Base-by-base conservation (phyloP, 805 yeast genomes). In the Candida qinlingensis region DNA sequence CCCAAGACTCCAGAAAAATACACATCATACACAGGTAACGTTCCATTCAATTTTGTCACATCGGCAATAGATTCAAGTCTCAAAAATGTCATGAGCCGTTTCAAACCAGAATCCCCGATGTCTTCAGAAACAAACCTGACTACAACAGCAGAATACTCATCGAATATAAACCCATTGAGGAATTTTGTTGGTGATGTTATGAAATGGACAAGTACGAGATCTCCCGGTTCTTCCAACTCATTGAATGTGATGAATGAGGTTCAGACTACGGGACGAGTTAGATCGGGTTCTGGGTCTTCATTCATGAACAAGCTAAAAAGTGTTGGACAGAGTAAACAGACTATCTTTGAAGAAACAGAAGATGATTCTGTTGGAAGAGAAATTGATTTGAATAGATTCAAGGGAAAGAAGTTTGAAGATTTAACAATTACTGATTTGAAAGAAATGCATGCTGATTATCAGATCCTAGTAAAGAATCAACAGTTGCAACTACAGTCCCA, bases 131-230 rank as follows among this genome's bases (percentile, higher is more conserved):
- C 42, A 8, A 34, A 7, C 10, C 26, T 11, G 12, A 7, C 11
- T 12, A 8, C 45, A 27, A n/a, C 36, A n/a, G 19, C 29, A 9
- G 13, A 7, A 10, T 27, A 27, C 29, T 8, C 33, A 6, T 39
- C 41, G 7, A 39, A 28, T 38, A 52, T 47, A 39, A 56, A 57
- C 30, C 62, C 63, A 1, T 40, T 59, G 41, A 55, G 53, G 31
- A 54, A 51, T 10, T 37, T 57, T 6, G 53, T 57, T 30, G 57
- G 51, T 33, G 62, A 57, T 39, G 55, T 55, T 5, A 52, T 48
- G 54, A 56, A 48, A 51, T 59, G 62, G 62, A 50, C 55, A 11
- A 33, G 30, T 12, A 28, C 44, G 33, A 25, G 26, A 4, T 39
- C 42, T 7, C 9, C 35, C n/a, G 12, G 25, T 6, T 28, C 42